Evolutionary conservation across 2,329 filamentous ascomycete genomes (phyloP).

Genomic region (Trichoderma guizhouense): DNA sequence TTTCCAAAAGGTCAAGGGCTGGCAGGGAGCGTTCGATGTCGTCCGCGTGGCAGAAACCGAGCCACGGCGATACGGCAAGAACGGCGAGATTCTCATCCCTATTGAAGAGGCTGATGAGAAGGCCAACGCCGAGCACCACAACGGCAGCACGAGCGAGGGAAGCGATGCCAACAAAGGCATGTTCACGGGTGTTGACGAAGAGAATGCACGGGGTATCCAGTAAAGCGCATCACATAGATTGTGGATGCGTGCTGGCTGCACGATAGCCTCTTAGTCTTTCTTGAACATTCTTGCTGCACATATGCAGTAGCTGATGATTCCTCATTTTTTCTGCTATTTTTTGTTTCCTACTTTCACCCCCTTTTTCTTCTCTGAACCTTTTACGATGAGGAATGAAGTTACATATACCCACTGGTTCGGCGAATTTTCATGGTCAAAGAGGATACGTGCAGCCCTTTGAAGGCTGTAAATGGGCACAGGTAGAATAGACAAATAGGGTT

Average conservation of each 20-base stretch:
- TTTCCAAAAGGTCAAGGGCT: conserved; percentile 54
- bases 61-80: conserved; percentile 55
- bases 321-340: not conserved
- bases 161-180: conserved; percentile 25
- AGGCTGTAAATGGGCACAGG: not conserved
- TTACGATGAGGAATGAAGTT: not conserved
- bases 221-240: not conserved
- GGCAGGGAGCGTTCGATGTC: conserved; percentile 34
- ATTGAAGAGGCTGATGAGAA: conserved; percentile 43
- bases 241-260: not conserved
- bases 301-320: not conserved
- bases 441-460: not conserved
- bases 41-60: conserved; percentile 42
- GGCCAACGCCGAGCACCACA: conserved; percentile 28
- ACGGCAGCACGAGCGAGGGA: conserved; percentile 27
- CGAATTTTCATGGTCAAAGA: not conserved
- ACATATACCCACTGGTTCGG: not conserved
- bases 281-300: not conserved
- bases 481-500: not conserved
- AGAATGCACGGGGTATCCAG: conserved; percentile 29
- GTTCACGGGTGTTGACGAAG: conserved; percentile 34
- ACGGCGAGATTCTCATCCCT: conserved; percentile 54
- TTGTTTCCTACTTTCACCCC: not conserved
- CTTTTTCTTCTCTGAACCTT: not conserved
- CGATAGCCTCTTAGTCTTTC: not conserved